Base-by-base conservation (phyloP, 306 rosid genomes). In the Cucumis hystrix region DNA sequence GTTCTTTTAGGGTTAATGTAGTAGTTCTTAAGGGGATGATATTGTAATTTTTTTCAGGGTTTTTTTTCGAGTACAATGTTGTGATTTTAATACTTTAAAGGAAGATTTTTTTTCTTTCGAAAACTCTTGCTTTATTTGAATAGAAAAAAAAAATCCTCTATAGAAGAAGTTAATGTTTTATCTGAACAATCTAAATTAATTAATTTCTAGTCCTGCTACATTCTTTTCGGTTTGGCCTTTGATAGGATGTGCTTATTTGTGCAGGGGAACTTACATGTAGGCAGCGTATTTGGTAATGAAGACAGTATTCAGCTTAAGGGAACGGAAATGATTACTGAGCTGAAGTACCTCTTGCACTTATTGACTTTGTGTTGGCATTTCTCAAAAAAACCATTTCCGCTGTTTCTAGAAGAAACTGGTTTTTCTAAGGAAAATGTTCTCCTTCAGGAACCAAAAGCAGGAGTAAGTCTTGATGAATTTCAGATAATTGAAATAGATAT, bases 321-420 rank as follows among this genome's bases (percentile, higher is more conserved):
- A 71, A 45, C 87, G 39, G 92, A 87, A 79, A 88, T 88, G 64
- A 72, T 80, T 58, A 79, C 86, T 83, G 93, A 95, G 81, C 92
- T 95, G 18, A 86, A 85, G 83, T 87, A 86, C 87, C 90, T 92
- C 66, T 83, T 92, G 25, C 83, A 85, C 57, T 90, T 95, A 84
- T 78, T 95, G 92, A 89, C 93, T 15, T 79, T 90, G 41, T 95
- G 99, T 77, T 95, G 97, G 97, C 99, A 95, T 80, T 95, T 90
- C 79, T 95, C 97, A 10, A 95, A 92, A 85, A 95, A 92, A 74
- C 91, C 92, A 21, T 91, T 92, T 81, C 91, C 88, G 23, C 61
- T 87, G 79, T 92, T 92, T 88, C 80, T 95, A 52, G 89, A 95
- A 84, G 97, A 92, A 87, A 90, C 92, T 63, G 97, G 97, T 18